Evolutionary conservation across 2,329 filamentous ascomycete genomes (phyloP).

Genomic region (Penicillium sp.): DNA sequence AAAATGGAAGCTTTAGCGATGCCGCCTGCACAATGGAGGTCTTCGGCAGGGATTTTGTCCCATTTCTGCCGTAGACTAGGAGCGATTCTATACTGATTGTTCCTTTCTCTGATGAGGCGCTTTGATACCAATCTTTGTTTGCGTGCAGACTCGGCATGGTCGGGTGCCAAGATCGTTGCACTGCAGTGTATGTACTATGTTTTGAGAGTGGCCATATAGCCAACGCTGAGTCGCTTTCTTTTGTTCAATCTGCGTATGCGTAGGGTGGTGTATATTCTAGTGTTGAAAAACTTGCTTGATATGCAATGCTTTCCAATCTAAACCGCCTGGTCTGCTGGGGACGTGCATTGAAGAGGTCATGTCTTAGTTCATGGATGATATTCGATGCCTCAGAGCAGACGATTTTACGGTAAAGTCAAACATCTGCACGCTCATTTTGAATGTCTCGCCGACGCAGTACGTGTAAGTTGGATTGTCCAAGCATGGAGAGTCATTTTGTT

Average conservation of each 20-base stretch:
- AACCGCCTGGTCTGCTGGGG: neutral
- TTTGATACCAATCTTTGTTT: constrained; percentile 37
- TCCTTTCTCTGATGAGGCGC: constrained; percentile 21
- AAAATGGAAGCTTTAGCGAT: constrained; percentile 15
- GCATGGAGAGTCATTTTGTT: neutral
- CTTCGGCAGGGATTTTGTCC: constrained; percentile 7
- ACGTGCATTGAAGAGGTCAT: neutral
- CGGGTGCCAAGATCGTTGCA: constrained; percentile 24
- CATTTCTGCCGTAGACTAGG: constrained; percentile 12
- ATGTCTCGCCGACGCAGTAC: neutral
- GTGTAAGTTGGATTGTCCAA: neutral
- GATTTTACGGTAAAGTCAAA: neutral
- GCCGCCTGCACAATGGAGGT: constrained; percentile 13
- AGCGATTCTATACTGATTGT: constrained; percentile 16
- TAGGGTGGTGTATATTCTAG: neutral
- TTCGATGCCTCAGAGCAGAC: neutral
- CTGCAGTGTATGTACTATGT: constrained; percentile 37
- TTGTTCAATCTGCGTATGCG: constrained; percentile 15
- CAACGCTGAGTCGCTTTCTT: constrained; percentile 31
- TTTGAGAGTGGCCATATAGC: constrained; percentile 32
- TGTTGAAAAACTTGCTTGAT: neutral
- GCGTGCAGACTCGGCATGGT: constrained; percentile 24
- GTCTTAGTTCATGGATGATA: neutral
- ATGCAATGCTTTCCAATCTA: neutral
- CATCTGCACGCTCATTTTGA: neutral